A percentile compares a stretch with the other conserved stretches of the same genome.
phyloP scores from a whole-genome alignment of 2,329 filamentous ascomycete species.

The Aspergillus alliaceus region DNA sequence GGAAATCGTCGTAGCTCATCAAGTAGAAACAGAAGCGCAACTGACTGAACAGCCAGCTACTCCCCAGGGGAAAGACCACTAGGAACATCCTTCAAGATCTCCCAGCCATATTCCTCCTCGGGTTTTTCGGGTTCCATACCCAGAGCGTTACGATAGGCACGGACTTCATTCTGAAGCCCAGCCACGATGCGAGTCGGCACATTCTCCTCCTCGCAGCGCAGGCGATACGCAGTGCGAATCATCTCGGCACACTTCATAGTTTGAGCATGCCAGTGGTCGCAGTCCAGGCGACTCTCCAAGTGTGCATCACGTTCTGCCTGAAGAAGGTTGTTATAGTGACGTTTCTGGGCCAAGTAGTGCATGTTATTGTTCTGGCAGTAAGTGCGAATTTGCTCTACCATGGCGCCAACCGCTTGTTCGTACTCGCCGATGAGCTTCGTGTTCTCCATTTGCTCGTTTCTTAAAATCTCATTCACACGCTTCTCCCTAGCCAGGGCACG shows the following conservation, averaged over 20 bases:
- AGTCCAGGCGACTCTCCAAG: constrained; percentile 49
- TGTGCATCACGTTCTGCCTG: constrained; percentile 53
- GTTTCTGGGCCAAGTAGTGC: constrained; percentile 47
- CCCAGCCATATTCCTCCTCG: constrained; percentile 52
- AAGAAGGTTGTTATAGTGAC: constrained; percentile 51
- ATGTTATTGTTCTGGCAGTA: constrained; percentile 52
- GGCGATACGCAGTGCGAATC: constrained; percentile 48
- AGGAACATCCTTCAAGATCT: constrained; percentile 46
- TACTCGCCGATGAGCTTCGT: constrained; percentile 50
- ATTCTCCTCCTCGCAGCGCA: constrained; percentile 51
- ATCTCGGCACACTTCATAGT: constrained; percentile 50
- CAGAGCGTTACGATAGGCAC: constrained; percentile 48
- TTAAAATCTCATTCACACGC: constrained; percentile 42
- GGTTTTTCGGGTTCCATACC: constrained; percentile 50
- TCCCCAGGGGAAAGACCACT: constrained; percentile 22
- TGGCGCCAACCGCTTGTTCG: constrained; percentile 46
- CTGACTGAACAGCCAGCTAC: not conserved
- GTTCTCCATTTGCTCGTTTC: constrained; percentile 50
- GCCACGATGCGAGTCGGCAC: constrained; percentile 44
- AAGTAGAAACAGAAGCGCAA: not conserved
- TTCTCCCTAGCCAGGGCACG: constrained; percentile 48
- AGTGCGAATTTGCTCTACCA: constrained; percentile 52
- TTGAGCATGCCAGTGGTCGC: constrained; percentile 51
- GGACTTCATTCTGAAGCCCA: constrained; percentile 51
- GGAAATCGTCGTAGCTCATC: constrained; percentile 23